These are phyloP conservation scores for Pezicula carpinea DNA, from an alignment of 2,329 filamentous ascomycete genomes.

Conservation along the genomic window DNA sequence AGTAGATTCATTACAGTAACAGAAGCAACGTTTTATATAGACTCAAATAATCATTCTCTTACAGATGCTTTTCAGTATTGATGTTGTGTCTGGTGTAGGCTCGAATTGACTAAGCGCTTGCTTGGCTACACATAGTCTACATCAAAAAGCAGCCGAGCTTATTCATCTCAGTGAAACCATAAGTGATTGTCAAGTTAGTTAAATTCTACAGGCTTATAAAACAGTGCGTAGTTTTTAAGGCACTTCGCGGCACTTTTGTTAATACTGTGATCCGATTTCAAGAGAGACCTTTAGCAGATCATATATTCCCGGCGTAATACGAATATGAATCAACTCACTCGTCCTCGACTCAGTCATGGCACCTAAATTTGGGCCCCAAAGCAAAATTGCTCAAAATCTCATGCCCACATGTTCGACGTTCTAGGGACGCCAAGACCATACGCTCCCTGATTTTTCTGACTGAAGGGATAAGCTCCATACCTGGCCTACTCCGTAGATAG, in stretches of 20 bases:
- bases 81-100: background rate
- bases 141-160: background rate
- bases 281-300: background rate
- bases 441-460: background rate
- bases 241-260: background rate
- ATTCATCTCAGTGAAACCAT: background rate
- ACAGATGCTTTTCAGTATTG: background rate
- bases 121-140: conserved; percentile 1
- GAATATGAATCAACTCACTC: background rate
- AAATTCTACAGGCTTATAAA: background rate
- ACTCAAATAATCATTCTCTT: background rate
- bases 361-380: background rate
- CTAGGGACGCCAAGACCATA: background rate
- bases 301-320: background rate
- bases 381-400: background rate
- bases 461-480: background rate
- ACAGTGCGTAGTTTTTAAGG: background rate
- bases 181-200: background rate
- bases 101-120: conserved; percentile 1
- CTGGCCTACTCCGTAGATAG: background rate
- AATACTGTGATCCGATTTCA: background rate
- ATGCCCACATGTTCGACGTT: background rate
- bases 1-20: background rate
- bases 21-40: background rate
- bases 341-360: background rate